Evolutionary conservation across 441 rosid genomes (phyloP).

Genomic region (Aquilaria agallochum): DNA sequence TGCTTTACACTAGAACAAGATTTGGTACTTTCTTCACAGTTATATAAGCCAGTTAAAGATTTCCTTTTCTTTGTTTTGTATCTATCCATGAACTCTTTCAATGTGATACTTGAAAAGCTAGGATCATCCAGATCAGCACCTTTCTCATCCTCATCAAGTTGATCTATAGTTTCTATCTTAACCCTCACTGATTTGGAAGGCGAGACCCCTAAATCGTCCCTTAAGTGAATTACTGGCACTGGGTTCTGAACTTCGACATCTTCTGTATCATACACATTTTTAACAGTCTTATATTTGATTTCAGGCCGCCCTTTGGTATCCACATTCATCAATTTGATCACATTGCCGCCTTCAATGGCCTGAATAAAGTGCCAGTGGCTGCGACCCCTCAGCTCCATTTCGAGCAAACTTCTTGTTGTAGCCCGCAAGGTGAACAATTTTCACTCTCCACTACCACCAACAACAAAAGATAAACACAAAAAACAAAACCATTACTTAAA

Average conservation of each 20-base stretch:
- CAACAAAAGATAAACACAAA: no score
- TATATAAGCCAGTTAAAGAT: constrained; percentile 9
- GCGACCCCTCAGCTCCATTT: constrained; percentile 49
- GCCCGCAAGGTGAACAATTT: not conserved
- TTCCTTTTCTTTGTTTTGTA: constrained; percentile 62
- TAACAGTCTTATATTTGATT: constrained; percentile 34
- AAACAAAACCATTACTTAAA: no score
- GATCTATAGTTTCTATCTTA: constrained; percentile 21
- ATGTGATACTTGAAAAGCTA: constrained; percentile 34
- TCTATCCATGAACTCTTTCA: constrained; percentile 45
- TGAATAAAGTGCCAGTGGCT: constrained; percentile 39
- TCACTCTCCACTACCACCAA: not conserved
- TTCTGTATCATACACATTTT: constrained; percentile 32
- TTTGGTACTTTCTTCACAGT: constrained; percentile 13
- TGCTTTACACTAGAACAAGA: constrained; percentile 19
- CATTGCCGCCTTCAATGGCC: constrained; percentile 28
- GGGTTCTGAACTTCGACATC: constrained; percentile 10
- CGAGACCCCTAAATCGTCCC: constrained; percentile 21
- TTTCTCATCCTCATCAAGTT: constrained; percentile 13
- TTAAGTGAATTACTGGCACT: constrained; percentile 15
- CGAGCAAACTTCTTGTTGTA: no score
- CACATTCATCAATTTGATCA: constrained; percentile 27
- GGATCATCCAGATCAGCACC: constrained; percentile 24
- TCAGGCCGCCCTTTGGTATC: constrained; percentile 32
- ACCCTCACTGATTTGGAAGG: constrained; percentile 14